Evolutionary conservation across 768 basidiomycete species (phyloP).

Genomic region (Cystofilobasidium bisporidii): DNA sequence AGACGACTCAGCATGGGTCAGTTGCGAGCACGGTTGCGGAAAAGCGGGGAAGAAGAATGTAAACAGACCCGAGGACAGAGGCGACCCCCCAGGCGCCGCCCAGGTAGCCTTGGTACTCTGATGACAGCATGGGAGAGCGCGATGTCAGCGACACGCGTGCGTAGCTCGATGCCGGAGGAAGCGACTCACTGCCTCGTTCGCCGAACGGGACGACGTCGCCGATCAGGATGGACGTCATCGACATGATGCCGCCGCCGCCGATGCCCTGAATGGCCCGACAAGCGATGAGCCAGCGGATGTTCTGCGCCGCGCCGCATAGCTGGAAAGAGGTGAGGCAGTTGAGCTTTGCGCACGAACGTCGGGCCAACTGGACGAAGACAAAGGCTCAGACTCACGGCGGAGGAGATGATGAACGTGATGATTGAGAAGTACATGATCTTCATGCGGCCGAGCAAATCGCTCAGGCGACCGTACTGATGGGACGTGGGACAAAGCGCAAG

Average conservation of each 20-base stretch:
- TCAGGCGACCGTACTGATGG: slow-evolving; percentile 9
- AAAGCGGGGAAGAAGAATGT: no score
- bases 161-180: no score
- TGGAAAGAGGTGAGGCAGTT: neutral
- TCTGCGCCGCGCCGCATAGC: slow-evolving; percentile 70
- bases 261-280: slow-evolving; percentile 72
- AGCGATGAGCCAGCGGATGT: slow-evolving; percentile 65
- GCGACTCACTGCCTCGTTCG: slow-evolving; percentile 8
- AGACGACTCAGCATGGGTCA: no score
- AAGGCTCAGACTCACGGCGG: slow-evolving; percentile 31
- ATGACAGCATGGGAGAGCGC: no score
- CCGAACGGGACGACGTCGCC: slow-evolving; percentile 18
- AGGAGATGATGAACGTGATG: slow-evolving; percentile 53
- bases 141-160: no score
- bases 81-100: slow-evolving; percentile 26
- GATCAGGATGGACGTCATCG: slow-evolving; percentile 11
- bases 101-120: slow-evolving; percentile 22
- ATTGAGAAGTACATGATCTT: slow-evolving; percentile 61
- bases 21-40: no score
- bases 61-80: slow-evolving; percentile 18
- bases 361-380: neutral
- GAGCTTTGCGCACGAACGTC: neutral
- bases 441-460: slow-evolving; percentile 50
- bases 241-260: slow-evolving; percentile 36
- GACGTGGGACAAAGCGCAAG: neutral